Base-by-base conservation (phyloP, 2,329 filamentous ascomycete species). In the Talaromyces sp. region DNA sequence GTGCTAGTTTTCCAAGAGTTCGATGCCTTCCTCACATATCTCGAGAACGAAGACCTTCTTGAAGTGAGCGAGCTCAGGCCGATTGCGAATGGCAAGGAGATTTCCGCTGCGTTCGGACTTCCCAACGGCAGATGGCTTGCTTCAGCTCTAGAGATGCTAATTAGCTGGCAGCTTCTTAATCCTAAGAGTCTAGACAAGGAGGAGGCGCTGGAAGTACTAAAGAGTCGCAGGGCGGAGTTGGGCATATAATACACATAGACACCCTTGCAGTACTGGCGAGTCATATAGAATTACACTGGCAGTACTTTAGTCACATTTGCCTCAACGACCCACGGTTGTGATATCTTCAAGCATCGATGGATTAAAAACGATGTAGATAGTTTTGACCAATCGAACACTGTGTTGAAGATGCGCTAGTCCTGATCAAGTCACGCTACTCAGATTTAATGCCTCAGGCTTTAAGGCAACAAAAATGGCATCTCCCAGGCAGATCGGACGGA, bases 131-230 rank as follows among this genome's bases (percentile, higher is more conserved):
- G 83, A n/a, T 98, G 94, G 94, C 90, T 96, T 84, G 87, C 87
- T 62, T 83, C 84, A 54, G 93, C 93, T 3, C 80, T 97, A 56
- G 90, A 96, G 37, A 82, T 93, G 3, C 90, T 92, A 67, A 86
- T 96, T 77, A 88, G 88, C 67, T 98, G 93, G 93, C 95, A 98
- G 77, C 84, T 98, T 61, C 85, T 91, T 43, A 87, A 98, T 73
- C 92, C 93, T 0, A 83, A 83, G 3, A 82, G 81, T 65, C 86
- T 83, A 3, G 89, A 93, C 67, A 78, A 83, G 35, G 71, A 76
- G 7, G 85, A 81, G 2, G 88, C 85, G 1, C 78, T 92, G 62
- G 83, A 88, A 56, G 86, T 89, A 71, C 83, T 92, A 27, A 76
- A 78, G 56, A 75, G 72, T 62, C 81, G 79, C 67, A 82, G 79